phyloP scores from a whole-genome alignment of 805 yeast genomes.

The Candida qinlingensis region DNA sequence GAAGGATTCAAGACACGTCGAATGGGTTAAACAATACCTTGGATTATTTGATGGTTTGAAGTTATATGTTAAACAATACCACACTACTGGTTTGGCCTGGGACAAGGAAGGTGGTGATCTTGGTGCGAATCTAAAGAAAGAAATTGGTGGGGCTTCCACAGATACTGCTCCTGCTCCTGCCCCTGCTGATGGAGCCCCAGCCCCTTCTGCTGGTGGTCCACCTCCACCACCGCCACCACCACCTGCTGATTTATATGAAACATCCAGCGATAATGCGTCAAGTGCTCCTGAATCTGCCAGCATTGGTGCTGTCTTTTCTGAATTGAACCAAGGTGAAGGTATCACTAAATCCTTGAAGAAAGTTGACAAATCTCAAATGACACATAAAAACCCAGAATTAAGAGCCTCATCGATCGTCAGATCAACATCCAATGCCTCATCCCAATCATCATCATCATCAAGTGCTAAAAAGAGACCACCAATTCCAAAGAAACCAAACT shows the following conservation, averaged over 20 bases:
- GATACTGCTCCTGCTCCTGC: constrained; percentile 30
- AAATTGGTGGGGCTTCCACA: constrained; percentile 16
- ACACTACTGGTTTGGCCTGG: constrained; percentile 85
- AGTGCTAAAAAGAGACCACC: constrained; percentile 49
- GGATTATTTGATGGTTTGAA: constrained; percentile 64
- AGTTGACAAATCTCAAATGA: constrained; percentile 90
- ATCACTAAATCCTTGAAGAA: constrained; percentile 85
- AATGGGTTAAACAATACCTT: constrained; percentile 74
- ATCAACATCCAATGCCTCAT: constrained; percentile 2
- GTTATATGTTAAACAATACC: constrained; percentile 69
- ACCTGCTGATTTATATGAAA: constrained; percentile 62
- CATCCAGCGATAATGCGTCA: constrained; percentile 22
- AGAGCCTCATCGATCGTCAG: constrained; percentile 50
- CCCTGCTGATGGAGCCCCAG: constrained; percentile 74
- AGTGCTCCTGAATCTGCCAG: constrained; percentile 39
- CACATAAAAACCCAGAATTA: constrained; percentile 84
- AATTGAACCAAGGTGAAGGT: constrained; percentile 75
- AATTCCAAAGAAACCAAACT: constrained; percentile 75
- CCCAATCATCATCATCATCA: constrained; percentile 21
- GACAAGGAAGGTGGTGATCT: constrained; percentile 31
- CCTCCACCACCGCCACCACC: constrained; percentile 99
- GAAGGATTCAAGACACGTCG: constrained; percentile 58
- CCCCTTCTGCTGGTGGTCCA: constrained; percentile 81
- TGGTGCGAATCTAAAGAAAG: neutral
- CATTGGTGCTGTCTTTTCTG: constrained; percentile 87